These are phyloP conservation scores for Amanita thiersii DNA, from an alignment of 768 basidiomycete species.

Conservation along the genomic window DNA sequence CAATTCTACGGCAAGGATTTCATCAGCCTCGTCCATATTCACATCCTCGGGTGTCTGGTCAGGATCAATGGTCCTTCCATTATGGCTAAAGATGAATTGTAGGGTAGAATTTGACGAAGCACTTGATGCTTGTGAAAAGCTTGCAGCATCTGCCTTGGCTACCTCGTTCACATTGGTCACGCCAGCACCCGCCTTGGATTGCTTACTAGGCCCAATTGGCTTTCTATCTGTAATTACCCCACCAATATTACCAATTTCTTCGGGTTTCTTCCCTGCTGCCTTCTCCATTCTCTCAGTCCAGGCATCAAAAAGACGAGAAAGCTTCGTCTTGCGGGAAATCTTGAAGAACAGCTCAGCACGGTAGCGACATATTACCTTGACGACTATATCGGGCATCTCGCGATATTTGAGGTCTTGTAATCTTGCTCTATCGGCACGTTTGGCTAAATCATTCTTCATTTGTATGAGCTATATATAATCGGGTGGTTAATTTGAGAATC, in stretches of 20 bases:
- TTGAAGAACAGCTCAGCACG: constrained; percentile 91
- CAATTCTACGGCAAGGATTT: constrained; percentile 83
- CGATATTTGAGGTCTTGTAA: constrained; percentile 74
- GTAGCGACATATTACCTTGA: constrained; percentile 84
- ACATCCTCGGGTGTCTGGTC: constrained; percentile 83
- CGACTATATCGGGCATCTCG: constrained; percentile 83
- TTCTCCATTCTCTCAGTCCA: constrained; percentile 88
- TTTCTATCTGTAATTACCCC: constrained; percentile 14
- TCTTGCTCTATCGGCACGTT: constrained; percentile 72
- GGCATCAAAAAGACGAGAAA: constrained; percentile 74
- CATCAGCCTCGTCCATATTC: constrained; percentile 83
- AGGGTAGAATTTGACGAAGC: constrained; percentile 35
- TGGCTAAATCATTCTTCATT: constrained; percentile 78
- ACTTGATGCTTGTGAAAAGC: constrained; percentile 15
- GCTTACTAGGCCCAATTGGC: too few relatives aligned
- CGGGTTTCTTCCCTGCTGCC: constrained; percentile 37
- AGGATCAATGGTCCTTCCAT: constrained; percentile 69
- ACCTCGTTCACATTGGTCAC: neutral
- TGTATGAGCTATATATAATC: constrained; percentile 47
- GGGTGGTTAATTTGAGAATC: constrained; percentile 10
- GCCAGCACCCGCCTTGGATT: neutral
- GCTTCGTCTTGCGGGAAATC: constrained; percentile 84
- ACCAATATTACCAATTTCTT: constrained; percentile 13
- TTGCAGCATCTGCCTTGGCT: constrained; percentile 43
- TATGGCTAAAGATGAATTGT: constrained; percentile 83